phyloP scores from a whole-genome alignment of 768 basidiomycete species.

The Psilocybe subaeruginosa region DNA sequence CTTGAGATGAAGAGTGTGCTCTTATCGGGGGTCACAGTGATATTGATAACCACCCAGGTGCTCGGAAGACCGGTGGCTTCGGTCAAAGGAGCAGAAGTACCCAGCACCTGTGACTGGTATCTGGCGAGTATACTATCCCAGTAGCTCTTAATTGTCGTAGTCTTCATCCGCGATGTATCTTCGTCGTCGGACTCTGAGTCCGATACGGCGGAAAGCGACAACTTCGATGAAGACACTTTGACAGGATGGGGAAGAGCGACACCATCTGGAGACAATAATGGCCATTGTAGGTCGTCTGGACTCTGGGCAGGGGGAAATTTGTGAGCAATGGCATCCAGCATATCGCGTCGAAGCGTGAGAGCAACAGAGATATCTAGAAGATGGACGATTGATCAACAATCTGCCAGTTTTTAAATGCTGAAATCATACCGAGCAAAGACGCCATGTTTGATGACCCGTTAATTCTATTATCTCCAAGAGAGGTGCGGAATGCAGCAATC shows the following conservation, averaged over 20 bases:
- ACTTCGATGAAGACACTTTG: conserved; percentile 10
- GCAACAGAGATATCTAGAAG: conserved; percentile 70
- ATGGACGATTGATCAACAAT: not conserved
- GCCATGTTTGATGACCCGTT: conserved; percentile 59
- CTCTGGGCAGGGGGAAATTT: conserved; percentile 56
- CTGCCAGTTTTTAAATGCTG: not conserved
- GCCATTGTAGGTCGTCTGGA: conserved; percentile 79
- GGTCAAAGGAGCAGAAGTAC: conserved; percentile 40
- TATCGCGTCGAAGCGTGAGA: conserved; percentile 82
- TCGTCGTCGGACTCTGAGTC: conserved; percentile 37
- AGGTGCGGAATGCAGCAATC: conserved; percentile 77
- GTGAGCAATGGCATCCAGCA: conserved; percentile 77
- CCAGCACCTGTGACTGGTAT: conserved; percentile 50
- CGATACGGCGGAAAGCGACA: conserved; percentile 17
- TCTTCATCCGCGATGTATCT: conserved; percentile 30
- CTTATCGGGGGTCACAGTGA: conserved; percentile 83
- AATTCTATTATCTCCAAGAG: conserved; percentile 64
- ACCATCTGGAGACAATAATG: conserved; percentile 50
- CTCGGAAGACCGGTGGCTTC: conserved; percentile 56
- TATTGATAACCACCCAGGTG: conserved; percentile 84
- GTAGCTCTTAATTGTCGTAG: conserved; percentile 49
- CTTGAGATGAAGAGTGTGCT: conserved; percentile 84
- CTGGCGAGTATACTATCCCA: conserved; percentile 63
- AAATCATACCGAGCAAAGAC: conserved; percentile 60
- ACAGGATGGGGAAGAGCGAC: conserved; percentile 34